phyloP scores from a whole-genome alignment of 352 stramenopile genomes.

The Blastocystis sp. region DNA sequence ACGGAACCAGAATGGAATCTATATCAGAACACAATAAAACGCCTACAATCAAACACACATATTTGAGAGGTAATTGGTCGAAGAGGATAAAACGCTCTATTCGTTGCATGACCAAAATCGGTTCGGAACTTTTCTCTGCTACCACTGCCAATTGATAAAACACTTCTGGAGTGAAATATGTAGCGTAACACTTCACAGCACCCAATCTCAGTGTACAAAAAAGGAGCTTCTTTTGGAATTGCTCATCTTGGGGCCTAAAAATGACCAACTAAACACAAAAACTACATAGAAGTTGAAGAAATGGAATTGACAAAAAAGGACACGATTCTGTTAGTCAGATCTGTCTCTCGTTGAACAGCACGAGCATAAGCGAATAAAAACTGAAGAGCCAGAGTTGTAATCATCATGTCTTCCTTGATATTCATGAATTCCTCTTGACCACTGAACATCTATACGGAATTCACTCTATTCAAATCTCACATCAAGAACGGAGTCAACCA shows the following conservation, averaged over 20 bases:
- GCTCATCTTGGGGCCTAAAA: background rate
- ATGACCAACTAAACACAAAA: too few relatives aligned
- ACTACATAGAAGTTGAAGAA: too few relatives aligned
- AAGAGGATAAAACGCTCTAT: background rate
- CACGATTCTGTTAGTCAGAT: too few relatives aligned
- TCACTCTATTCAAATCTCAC: background rate
- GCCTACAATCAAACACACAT: background rate
- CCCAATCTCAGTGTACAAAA: background rate
- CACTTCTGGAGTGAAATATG: constrained; percentile 19
- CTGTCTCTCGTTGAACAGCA: too few relatives aligned
- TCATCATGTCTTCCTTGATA: background rate
- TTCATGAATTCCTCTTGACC: background rate
- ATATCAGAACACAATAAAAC: background rate
- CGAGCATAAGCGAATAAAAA: background rate
- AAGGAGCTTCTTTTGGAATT: background rate
- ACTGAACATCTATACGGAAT: background rate
- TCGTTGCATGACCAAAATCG: background rate
- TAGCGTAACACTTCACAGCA: background rate
- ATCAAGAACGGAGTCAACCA: background rate
- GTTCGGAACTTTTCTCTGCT: background rate
- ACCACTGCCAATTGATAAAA: background rate
- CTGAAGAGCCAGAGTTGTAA: background rate
- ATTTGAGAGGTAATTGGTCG: background rate
- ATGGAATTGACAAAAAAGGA: too few relatives aligned
- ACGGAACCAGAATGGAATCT: background rate